phyloP scores from a whole-genome alignment of 169 alveolate species.

The Perkinsus marinus region DNA sequence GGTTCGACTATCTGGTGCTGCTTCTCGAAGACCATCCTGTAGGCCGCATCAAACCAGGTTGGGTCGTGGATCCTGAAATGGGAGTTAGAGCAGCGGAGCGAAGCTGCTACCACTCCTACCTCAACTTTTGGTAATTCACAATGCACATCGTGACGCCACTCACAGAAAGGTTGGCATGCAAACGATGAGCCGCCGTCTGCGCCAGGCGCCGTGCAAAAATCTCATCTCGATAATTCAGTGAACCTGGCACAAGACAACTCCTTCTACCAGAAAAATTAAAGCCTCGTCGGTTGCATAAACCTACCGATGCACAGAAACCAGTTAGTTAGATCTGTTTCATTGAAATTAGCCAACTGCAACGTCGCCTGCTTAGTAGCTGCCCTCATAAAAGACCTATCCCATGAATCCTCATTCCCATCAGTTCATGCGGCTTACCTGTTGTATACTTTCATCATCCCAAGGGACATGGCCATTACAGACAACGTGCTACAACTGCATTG shows the following conservation, averaged over 20 bases:
- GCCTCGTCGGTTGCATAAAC: background rate
- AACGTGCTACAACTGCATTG: background rate
- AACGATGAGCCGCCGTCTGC: background rate
- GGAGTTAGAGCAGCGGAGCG: background rate
- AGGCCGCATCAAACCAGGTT: background rate
- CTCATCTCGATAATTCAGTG: background rate
- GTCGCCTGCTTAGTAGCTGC: background rate
- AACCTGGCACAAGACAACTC: background rate
- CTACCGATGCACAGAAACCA: background rate
- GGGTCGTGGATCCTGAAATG: background rate
- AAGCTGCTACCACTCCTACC: background rate
- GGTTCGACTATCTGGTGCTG: background rate
- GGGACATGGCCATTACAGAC: background rate
- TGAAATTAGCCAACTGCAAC: background rate
- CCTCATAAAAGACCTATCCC: background rate
- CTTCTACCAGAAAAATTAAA: background rate
- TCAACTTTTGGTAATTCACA: background rate
- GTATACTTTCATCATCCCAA: background rate
- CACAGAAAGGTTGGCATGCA: background rate
- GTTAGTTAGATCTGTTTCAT: background rate
- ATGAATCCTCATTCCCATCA: background rate
- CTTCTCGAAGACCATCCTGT: background rate
- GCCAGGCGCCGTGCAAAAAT: background rate
- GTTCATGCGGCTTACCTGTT: background rate
- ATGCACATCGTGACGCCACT: background rate